Evolutionary conservation across 176 grass and related monocot species (phyloP).

Genomic region (Aegilops longissima): DNA sequence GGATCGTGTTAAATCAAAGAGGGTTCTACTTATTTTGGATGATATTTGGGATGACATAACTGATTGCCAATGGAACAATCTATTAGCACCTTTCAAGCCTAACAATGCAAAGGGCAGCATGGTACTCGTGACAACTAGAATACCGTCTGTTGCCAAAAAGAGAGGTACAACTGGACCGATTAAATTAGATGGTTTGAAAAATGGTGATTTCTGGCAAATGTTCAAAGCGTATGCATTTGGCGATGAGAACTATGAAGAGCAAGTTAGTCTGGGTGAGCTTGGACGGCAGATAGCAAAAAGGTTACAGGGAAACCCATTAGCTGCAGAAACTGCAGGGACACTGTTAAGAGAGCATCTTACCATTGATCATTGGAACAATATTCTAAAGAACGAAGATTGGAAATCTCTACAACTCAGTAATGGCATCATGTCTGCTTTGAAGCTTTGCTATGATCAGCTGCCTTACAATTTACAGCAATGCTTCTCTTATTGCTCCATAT

Average conservation of each 20-base stretch:
- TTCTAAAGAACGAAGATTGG: slow-evolving; percentile 26
- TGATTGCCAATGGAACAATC: background rate
- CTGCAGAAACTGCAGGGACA: slow-evolving; percentile 17
- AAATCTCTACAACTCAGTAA: background rate
- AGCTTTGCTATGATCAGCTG: slow-evolving; percentile 12
- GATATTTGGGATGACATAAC: slow-evolving; percentile 21
- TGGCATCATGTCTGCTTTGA: slow-evolving; percentile 34
- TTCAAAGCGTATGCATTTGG: slow-evolving; percentile 30
- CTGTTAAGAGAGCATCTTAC: background rate
- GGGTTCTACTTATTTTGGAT: slow-evolving; percentile 27
- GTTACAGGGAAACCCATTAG: slow-evolving; percentile 32
- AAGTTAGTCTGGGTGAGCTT: background rate
- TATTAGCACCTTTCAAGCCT: background rate
- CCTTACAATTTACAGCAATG: slow-evolving; percentile 1
- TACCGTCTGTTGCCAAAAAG: background rate
- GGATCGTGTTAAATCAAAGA: background rate
- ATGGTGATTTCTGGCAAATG: background rate
- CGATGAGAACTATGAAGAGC: background rate
- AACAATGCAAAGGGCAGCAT: background rate
- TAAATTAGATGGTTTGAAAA: background rate
- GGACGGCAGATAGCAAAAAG: background rate
- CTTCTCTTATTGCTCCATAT: slow-evolving; percentile 19
- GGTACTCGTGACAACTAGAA: slow-evolving; percentile 26
- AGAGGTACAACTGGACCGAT: background rate
- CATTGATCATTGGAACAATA: slow-evolving; percentile 14